These are phyloP conservation scores for Cercospora beticola DNA, from an alignment of 2,329 filamentous ascomycete genomes.

Conservation along the genomic window DNA sequence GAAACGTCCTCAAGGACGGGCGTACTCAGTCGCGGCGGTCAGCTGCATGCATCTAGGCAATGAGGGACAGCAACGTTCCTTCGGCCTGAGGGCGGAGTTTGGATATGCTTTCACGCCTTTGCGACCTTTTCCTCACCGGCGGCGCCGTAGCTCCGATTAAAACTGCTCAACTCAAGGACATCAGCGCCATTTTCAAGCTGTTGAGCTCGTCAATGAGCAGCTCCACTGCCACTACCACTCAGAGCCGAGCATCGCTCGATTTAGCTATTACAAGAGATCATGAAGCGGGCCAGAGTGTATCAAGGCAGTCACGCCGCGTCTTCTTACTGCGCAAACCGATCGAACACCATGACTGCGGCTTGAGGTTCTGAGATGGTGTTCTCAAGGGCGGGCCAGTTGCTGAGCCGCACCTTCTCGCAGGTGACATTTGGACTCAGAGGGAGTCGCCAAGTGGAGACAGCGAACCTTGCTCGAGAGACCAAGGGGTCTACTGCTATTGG, in stretches of 20 bases:
- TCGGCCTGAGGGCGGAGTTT: background rate
- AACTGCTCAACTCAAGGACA: background rate
- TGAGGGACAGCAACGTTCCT: background rate
- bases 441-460: background rate
- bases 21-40: background rate
- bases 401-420: background rate
- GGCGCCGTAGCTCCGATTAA: background rate
- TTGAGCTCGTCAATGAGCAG: background rate
- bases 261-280: background rate
- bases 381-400: background rate
- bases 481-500: background rate
- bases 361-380: background rate
- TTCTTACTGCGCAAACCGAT: background rate
- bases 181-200: background rate
- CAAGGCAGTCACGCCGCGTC: background rate
- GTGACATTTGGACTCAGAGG: background rate
- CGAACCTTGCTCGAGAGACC: background rate
- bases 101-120: background rate
- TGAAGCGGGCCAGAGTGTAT: background rate
- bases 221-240: background rate
- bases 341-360: background rate
- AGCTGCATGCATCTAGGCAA: background rate
- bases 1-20: background rate
- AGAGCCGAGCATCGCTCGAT: background rate
- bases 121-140: background rate